Percentiles rank a stretch among this genome's conserved stretches.
Conservation (phyloP, 805 yeast species). For the Saccharomycopsis fermentans region DNA sequence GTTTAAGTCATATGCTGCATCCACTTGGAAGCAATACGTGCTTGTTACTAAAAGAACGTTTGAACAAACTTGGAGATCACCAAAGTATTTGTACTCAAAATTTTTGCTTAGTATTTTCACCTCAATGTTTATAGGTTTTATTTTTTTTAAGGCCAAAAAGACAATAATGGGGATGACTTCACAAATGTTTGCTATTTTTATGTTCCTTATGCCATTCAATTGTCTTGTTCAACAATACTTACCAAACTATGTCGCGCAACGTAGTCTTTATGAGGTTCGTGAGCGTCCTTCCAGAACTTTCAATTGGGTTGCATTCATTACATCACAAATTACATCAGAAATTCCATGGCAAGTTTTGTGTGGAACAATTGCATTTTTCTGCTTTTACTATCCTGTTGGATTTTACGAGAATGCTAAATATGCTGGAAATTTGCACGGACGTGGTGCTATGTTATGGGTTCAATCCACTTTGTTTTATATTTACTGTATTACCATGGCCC, state of each 20-base stretch:
- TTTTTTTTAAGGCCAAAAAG: slow-evolving; percentile 52
- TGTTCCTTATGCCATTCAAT: slow-evolving; percentile 41
- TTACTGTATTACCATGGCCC: slow-evolving; percentile 49
- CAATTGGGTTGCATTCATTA: slow-evolving; percentile 51
- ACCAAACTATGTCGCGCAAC: slow-evolving; percentile 47
- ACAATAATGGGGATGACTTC: slow-evolving; percentile 57
- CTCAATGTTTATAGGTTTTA: slow-evolving; percentile 56
- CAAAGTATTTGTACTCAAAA: slow-evolving; percentile 48
- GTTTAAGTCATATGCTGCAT: slow-evolving; percentile 35
- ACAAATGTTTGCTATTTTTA: slow-evolving; percentile 51
- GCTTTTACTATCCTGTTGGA: slow-evolving; percentile 68
- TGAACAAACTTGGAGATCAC: slow-evolving; percentile 59
- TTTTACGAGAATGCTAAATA: slow-evolving; percentile 48
- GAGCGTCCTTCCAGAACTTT: slow-evolving; percentile 66
- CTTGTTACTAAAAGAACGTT: slow-evolving; percentile 42
- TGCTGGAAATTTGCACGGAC: slow-evolving; percentile 33
- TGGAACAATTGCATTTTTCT: slow-evolving; percentile 52
- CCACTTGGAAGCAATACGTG: slow-evolving; percentile 30
- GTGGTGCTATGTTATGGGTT: slow-evolving; percentile 52
- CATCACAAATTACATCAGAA: slow-evolving; percentile 45
- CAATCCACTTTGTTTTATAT: slow-evolving; percentile 37
- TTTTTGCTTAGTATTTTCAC: slow-evolving; percentile 40
- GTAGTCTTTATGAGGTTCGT: slow-evolving; percentile 60
- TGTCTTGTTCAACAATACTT: slow-evolving; percentile 53
- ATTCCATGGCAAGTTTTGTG: slow-evolving; percentile 51